These are phyloP conservation scores for Lyophyllum decastes DNA, from an alignment of 768 basidiomycete species.

Conservation along the genomic window DNA sequence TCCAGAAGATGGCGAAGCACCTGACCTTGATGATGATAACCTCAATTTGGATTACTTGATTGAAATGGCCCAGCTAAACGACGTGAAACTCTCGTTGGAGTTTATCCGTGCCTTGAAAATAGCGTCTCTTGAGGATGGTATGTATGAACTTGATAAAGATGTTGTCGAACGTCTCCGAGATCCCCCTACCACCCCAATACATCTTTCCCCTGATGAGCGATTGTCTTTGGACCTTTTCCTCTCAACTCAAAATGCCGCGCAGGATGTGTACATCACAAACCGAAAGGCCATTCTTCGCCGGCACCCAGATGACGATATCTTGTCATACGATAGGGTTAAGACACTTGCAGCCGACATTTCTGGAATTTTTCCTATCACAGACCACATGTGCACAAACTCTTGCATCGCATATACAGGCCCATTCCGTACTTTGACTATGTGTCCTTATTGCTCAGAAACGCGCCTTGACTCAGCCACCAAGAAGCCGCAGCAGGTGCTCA, in stretches of 20 bases:
- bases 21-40: no score
- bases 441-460: slow-evolving; percentile 24
- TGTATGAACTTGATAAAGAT: background rate
- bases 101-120: background rate
- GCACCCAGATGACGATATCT: background rate
- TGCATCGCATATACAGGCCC: slow-evolving; percentile 27
- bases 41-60: no score
- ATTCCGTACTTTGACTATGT: slow-evolving; percentile 11
- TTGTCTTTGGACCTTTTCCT: background rate
- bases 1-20: no score
- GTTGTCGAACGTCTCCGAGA: background rate
- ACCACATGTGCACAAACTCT: slow-evolving; percentile 26
- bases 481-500: slow-evolving; percentile 27
- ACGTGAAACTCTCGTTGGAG: background rate
- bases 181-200: background rate
- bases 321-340: background rate
- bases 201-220: background rate
- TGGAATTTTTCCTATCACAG: slow-evolving; percentile 19
- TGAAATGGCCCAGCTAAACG: no score
- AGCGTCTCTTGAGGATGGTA: background rate
- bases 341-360: slow-evolving; percentile 7
- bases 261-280: background rate
- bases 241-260: background rate
- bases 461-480: slow-evolving; percentile 23
- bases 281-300: background rate